Base-by-base conservation (phyloP, 805 yeast genomes). In the Spathaspora arborariae region DNA sequence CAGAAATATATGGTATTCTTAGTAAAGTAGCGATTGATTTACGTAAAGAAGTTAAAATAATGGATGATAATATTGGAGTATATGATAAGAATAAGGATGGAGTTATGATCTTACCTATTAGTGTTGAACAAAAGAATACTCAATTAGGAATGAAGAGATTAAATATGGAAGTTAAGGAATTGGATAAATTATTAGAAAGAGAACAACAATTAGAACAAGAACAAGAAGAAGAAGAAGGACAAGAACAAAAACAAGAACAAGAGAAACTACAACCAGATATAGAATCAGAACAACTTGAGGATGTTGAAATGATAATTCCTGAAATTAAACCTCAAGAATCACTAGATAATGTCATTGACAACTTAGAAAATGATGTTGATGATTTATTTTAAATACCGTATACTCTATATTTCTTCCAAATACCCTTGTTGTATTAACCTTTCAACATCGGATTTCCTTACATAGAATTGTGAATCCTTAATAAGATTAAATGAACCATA, bases 401-500 rank as follows among this genome's bases (percentile, higher is more conserved):
- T 33, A 3, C 15, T n/a, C 48, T 62, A 81, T 45, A 87, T 75
- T 60, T 85, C 87, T 62, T 88, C 95, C 45, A 94, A 65, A 56
- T 88, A 89, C 0, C 97, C 98, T 64, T 94, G 99, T 59, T 90
- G 97, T 30, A 94, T 88, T 49, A 94, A 72, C 44, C 97, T 71
- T 59, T 92, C 97, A 5, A 94, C 99, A 59, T 94, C 99, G 0
- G 94, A 84, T 55, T 88, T 92, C 48, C 99, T 75, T 16, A 92
- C 97, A 60, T 87, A 92, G 60, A 92, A 91, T 60, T 94, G 98
- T 2, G 96, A 87, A 62, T 92, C 92, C 58, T 91, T 92, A 2
- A 95, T 88, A 53, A 94, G 69, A 57, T 91, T 91, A 68, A 94
- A 90, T 3, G 89, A 96, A 19, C 97, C 99, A 57, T 92, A 92